These are phyloP conservation scores for Rubia balearica DNA, from an alignment of 305 asterid species.

Conservation along the genomic window DNA sequence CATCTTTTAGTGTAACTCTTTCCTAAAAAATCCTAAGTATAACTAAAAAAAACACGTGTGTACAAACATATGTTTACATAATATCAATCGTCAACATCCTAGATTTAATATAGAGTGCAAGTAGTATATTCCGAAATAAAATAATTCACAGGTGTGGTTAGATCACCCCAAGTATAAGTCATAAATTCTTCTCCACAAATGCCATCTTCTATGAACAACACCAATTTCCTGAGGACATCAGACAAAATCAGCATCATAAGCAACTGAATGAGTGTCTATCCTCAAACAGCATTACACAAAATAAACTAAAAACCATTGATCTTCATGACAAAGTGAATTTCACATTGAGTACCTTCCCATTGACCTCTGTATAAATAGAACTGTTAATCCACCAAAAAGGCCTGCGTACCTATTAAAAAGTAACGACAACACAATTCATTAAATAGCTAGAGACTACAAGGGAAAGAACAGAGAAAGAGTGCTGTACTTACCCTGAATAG, in stretches of 20 bases:
- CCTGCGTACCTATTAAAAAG: slow-evolving; percentile 59
- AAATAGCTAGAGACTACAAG: neutral
- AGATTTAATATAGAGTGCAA: neutral
- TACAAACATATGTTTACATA: neutral
- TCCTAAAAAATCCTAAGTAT: neutral
- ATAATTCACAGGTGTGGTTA: neutral
- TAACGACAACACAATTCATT: slow-evolving; percentile 1
- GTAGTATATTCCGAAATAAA: neutral
- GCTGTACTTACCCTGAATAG: slow-evolving; percentile 58
- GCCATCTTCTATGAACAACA: slow-evolving; percentile 98
- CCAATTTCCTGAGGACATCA: slow-evolving; percentile 66
- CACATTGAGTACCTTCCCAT: slow-evolving; percentile 58
- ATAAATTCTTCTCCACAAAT: slow-evolving; percentile 93
- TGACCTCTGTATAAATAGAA: slow-evolving; percentile 88
- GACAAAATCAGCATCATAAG: slow-evolving; percentile 8
- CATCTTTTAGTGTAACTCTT: neutral
- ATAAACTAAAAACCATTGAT: neutral
- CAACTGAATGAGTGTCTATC: neutral
- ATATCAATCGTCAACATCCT: neutral
- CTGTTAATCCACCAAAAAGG: slow-evolving; percentile 99
- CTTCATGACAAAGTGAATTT: neutral
- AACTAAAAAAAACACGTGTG: neutral
- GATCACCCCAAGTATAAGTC: slow-evolving; percentile 90
- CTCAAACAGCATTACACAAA: neutral
- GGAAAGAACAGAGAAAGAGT: neutral